Conservation (phyloP, 106 monocot genomes). For the Hemerocallis citrina region DNA sequence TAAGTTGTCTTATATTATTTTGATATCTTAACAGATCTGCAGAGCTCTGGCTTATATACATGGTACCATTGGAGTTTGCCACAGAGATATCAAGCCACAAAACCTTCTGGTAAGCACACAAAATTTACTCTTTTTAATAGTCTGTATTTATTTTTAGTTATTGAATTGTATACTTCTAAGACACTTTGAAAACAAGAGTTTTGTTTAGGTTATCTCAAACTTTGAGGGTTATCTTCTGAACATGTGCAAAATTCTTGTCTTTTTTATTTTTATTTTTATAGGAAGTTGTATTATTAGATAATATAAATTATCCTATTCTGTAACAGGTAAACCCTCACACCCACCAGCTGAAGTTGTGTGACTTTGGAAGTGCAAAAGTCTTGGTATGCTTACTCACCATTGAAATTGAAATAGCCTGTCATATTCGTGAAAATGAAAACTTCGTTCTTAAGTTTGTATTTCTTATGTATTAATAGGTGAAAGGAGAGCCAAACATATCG, state of each 20-base stretch:
- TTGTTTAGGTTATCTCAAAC: not conserved
- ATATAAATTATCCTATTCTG: not conserved
- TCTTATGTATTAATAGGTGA: constrained; percentile 23
- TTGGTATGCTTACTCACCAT: constrained; percentile 27
- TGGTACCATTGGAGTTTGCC: constrained; percentile 61
- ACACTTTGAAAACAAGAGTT: too few relatives aligned
- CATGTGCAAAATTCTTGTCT: too few relatives aligned
- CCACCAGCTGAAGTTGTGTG: constrained; percentile 55
- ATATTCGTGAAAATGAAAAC: not conserved
- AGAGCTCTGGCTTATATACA: constrained; percentile 72
- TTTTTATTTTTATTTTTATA: not conserved
- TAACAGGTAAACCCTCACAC: constrained; percentile 68
- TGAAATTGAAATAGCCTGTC: not conserved
- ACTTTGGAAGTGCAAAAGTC: constrained; percentile 80
- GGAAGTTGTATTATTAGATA: too few relatives aligned
- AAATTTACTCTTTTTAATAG: too few relatives aligned
- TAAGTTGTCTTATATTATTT: not conserved
- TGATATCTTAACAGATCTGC: constrained; percentile 33
- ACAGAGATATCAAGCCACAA: constrained; percentile 74
- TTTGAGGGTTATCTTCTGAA: too few relatives aligned
- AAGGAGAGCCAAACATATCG: constrained; percentile 67
- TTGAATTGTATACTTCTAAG: too few relatives aligned
- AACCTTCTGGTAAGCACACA: constrained; percentile 52
- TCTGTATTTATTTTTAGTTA: too few relatives aligned
- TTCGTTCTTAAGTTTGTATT: not conserved